A percentile compares a stretch with the other conserved stretches of the same genome.
phyloP scores from a whole-genome alignment of 495 filamentous ascomycete species.

The Aspergillus incahuasiensis region DNA sequence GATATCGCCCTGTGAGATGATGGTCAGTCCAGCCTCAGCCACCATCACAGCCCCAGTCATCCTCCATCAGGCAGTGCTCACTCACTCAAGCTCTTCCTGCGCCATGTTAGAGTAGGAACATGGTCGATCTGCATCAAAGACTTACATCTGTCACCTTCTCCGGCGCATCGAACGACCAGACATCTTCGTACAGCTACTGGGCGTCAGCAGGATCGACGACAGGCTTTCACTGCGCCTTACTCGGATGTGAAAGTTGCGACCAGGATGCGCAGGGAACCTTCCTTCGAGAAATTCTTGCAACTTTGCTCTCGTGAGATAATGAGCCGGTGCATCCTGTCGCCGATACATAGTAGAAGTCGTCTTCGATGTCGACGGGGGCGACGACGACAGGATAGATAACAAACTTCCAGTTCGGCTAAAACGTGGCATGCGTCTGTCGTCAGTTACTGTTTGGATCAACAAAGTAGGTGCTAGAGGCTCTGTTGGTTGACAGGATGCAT shows the following conservation, averaged over 20 bases:
- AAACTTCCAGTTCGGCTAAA: conserved; percentile 4
- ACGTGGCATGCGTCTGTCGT: background rate
- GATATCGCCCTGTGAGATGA: conserved; percentile 1
- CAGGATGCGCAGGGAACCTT: conserved; percentile 28
- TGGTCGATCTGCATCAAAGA: background rate
- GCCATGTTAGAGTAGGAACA: conserved; percentile 6
- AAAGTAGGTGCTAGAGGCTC: background rate
- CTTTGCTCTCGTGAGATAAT: conserved; percentile 28
- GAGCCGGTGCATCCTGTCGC: conserved; percentile 10
- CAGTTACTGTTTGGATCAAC: conserved; percentile 6
- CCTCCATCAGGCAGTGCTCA: conserved; percentile 14
- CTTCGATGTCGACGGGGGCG: background rate
- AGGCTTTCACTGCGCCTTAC: conserved; percentile 4
- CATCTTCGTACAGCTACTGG: conserved; percentile 28
- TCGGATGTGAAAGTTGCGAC: conserved; percentile 31
- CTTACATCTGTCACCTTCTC: conserved; percentile 26
- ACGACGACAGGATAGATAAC: conserved; percentile 1
- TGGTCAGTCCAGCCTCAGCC: conserved; percentile 7
- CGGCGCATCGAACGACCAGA: conserved; percentile 33
- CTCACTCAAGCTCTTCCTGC: conserved; percentile 29
- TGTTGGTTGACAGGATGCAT: background rate
- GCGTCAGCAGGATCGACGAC: background rate
- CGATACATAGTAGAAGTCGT: background rate
- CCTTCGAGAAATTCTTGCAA: conserved; percentile 30
- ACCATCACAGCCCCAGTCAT: conserved; percentile 14